Conservation (phyloP, 306 rosid species). For the Dalbergia oliveri region DNA sequence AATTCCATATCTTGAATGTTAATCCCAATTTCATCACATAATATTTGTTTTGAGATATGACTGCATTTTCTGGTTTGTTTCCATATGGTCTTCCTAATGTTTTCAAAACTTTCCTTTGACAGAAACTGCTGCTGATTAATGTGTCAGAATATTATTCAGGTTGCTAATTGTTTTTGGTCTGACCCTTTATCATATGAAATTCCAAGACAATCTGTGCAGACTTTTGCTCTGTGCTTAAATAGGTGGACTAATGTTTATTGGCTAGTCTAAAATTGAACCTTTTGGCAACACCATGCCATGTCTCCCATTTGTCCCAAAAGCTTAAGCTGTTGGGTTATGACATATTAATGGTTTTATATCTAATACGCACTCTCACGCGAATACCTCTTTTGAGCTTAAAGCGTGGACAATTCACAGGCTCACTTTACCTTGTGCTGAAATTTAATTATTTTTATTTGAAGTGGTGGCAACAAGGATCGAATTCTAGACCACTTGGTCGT, state of each 20-base stretch:
- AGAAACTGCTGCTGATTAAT: background rate
- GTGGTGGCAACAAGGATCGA: no score
- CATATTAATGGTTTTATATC: no score
- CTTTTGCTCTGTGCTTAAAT: no score
- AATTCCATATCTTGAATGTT: constrained; percentile 16
- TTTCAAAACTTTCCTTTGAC: background rate
- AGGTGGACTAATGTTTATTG: background rate
- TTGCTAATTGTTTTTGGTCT: background rate
- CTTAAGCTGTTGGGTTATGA: no score
- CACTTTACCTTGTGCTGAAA: no score
- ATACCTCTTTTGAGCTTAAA: no score
- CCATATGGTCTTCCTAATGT: background rate
- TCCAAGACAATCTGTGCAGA: background rate
- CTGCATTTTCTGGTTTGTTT: background rate
- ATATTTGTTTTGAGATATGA: background rate
- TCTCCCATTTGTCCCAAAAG: background rate
- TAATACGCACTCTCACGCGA: no score
- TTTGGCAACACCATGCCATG: background rate
- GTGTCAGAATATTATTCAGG: background rate
- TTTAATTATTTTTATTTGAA: no score
- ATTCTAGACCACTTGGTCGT: no score
- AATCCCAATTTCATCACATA: constrained; percentile 9
- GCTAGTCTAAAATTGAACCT: background rate
- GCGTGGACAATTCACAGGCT: no score
- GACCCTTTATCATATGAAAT: background rate